These are phyloP conservation scores for Neostapfia colusana DNA, from an alignment of 176 grass and related monocot genomes.

Conservation along the genomic window DNA sequence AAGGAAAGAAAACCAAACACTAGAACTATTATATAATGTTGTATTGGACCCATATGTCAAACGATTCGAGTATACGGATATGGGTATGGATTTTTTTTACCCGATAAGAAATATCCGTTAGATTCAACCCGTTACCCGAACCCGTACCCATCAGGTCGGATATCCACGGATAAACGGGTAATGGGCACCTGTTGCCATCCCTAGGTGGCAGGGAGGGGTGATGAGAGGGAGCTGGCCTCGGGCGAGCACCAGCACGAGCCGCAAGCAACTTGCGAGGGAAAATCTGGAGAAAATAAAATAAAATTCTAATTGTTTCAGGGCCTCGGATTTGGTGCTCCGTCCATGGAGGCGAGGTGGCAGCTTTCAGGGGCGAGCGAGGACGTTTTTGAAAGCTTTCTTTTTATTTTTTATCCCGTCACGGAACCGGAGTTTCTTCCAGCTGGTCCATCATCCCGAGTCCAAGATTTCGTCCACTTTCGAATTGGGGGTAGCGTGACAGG, in stretches of 20 bases:
- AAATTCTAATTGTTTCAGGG: neutral
- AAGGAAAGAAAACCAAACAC: no score
- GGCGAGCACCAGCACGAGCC: neutral
- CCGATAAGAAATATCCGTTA: no score
- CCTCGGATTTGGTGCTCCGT: neutral
- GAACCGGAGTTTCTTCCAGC: neutral
- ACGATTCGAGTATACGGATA: no score
- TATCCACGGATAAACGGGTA: no score
- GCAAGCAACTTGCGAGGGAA: constrained; percentile 2
- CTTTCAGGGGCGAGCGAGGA: no score
- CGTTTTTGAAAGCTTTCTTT: neutral
- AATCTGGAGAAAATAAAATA: neutral
- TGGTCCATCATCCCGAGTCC: neutral
- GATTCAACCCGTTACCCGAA: no score
- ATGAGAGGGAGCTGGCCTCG: constrained; percentile 1
- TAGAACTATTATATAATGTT: no score
- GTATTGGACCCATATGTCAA: no score
- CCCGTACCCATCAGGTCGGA: no score
- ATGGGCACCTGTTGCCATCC: no score
- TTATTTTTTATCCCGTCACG: neutral
- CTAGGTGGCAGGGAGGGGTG: neutral
- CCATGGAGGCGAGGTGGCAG: no score
- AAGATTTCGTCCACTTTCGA: neutral
- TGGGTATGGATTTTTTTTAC: no score
- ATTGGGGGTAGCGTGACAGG: neutral